phyloP scores from a whole-genome alignment of 306 rosid genomes.

The Corylus avellana region DNA sequence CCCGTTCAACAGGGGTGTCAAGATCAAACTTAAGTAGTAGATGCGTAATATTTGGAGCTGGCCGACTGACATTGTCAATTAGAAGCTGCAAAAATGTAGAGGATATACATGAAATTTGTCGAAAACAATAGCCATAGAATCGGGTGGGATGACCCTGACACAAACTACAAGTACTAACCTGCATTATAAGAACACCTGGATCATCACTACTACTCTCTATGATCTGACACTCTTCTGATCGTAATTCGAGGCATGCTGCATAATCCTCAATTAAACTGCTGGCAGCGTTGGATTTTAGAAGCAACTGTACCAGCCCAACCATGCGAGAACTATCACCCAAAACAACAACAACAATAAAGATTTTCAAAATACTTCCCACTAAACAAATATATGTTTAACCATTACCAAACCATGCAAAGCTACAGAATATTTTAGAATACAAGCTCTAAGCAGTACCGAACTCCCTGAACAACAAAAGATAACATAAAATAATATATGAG shows the following conservation, averaged over 20 bases:
- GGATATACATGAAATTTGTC: conserved; percentile 3
- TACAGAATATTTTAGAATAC: neutral
- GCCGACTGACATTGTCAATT: conserved; percentile 83
- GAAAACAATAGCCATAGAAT: conserved; percentile 10
- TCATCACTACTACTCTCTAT: conserved; percentile 72
- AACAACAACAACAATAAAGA: conserved; percentile 16
- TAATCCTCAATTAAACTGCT: conserved; percentile 89
- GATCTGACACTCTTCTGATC: conserved; percentile 72
- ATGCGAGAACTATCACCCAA: conserved; percentile 82
- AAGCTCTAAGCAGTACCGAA: conserved; percentile 2
- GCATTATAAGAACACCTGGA: conserved; percentile 93
- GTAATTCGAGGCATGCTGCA: conserved; percentile 95
- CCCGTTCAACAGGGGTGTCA: conserved; percentile 72
- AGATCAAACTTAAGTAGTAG: conserved; percentile 87
- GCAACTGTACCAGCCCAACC: conserved; percentile 83
- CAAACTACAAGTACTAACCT: conserved; percentile 47
- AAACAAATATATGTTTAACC: neutral
- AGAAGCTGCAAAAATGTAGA: conserved; percentile 69
- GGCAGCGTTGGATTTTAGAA: conserved; percentile 77
- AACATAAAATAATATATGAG: conserved; percentile 26
- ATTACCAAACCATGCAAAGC: conserved; percentile 8
- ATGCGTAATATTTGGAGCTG: conserved; percentile 90
- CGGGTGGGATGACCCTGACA: conserved; percentile 1
- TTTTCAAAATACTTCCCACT: neutral
- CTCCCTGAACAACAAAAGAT: conserved; percentile 4